phyloP scores from a whole-genome alignment of 2,329 filamentous ascomycete genomes.

The Fusarium keratoplasticum region DNA sequence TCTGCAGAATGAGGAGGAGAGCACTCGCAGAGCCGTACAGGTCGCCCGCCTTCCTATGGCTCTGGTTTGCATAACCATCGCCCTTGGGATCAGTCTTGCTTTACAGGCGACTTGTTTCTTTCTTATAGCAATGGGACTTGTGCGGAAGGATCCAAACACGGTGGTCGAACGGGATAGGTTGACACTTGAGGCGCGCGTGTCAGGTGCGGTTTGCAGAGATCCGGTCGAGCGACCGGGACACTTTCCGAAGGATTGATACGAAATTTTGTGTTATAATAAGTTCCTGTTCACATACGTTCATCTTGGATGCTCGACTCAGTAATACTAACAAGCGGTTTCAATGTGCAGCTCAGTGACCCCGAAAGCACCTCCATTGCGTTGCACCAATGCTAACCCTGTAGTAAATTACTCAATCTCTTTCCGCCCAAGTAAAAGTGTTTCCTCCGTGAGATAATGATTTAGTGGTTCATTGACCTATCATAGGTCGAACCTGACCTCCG shows the following conservation, averaged over 20 bases:
- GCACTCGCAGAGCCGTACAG: not conserved
- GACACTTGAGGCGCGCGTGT: not conserved
- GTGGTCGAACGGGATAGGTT: not conserved
- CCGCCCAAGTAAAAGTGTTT: not conserved
- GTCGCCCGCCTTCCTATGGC: not conserved
- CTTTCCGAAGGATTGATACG: not conserved
- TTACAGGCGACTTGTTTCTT: not conserved
- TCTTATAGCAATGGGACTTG: not conserved
- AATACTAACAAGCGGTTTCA: not conserved
- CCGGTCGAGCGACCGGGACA: not conserved
- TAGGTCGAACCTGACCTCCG: not conserved
- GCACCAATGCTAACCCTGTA: not conserved
- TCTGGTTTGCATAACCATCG: not conserved
- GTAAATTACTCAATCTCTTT: not conserved
- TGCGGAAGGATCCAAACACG: not conserved
- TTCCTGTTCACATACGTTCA: fast-evolving
- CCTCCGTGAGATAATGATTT: not conserved
- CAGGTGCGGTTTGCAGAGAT: not conserved
- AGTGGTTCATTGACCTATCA: not conserved
- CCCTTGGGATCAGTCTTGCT: not conserved
- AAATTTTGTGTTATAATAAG: not conserved
- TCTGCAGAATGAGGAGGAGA: not conserved
- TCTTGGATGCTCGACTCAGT: not conserved
- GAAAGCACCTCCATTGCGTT: not conserved
- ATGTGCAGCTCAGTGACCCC: not conserved